Conservation (phyloP, 1,139 yeast genomes). For the Kluyveromyces marxianus region DNA sequence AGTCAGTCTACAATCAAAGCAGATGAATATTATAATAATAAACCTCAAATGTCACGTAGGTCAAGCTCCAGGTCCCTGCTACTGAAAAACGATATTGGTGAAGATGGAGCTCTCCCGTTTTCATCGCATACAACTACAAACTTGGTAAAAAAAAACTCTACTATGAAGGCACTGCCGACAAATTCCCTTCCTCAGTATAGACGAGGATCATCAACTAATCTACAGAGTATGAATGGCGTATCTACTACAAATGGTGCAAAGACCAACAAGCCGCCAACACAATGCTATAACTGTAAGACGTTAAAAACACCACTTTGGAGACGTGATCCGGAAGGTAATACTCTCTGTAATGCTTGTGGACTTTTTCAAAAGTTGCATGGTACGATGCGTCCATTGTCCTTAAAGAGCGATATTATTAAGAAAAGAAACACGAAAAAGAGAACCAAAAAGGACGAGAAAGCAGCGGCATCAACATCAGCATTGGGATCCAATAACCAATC, state of each 20-base stretch:
- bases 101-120: constrained; percentile 16
- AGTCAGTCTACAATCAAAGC: constrained; percentile 3
- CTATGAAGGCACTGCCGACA: constrained; percentile 24
- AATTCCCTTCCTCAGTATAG: constrained; percentile 24
- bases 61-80: neutral
- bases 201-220: constrained; percentile 12
- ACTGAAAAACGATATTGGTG: constrained; percentile 7
- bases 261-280: constrained; percentile 22
- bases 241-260: neutral
- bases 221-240: neutral
- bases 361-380: constrained; percentile 89
- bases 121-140: constrained; percentile 20
- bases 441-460: constrained; percentile 17
- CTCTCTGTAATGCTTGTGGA: constrained; percentile 95
- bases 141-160: constrained; percentile 25
- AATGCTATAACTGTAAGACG: constrained; percentile 86
- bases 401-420: constrained; percentile 91
- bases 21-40: neutral
- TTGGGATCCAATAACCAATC: constrained; percentile 6
- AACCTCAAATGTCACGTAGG: neutral
- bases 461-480: neutral
- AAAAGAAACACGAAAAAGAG: constrained; percentile 48
- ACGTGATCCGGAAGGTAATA: constrained; percentile 88
- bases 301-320: constrained; percentile 95
- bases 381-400: constrained; percentile 82